A percentile compares a stretch with the other conserved stretches of the same genome.
These are phyloP conservation scores for Paramecium tetraurelia DNA, from an alignment of 73 alveolate species.

Conservation along the genomic window DNA sequence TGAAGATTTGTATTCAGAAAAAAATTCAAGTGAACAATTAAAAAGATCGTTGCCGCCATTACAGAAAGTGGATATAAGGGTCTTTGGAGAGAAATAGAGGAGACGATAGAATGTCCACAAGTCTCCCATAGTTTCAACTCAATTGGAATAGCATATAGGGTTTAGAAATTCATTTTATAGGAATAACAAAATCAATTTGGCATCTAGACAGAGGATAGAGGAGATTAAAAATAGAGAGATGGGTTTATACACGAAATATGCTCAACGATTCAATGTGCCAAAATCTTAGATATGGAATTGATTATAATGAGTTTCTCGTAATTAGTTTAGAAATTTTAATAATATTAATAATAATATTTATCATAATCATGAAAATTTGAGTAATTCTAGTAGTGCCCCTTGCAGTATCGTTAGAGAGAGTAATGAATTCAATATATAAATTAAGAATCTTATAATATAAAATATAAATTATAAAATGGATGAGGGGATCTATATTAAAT, in stretches of 20 bases:
- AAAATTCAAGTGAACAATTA: background rate
- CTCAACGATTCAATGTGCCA: background rate
- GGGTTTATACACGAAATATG: slow-evolving; percentile 30
- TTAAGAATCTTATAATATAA: background rate
- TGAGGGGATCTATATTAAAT: background rate
- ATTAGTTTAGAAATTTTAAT: background rate
- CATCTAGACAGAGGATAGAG: background rate
- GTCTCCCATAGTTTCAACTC: background rate
- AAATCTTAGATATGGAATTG: slow-evolving; percentile 2
- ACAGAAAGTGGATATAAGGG: background rate
- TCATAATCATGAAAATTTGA: background rate
- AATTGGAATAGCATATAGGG: slow-evolving; percentile 24
- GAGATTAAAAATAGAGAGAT: background rate
- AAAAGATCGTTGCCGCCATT: slow-evolving; percentile 39
- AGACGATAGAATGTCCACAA: background rate
- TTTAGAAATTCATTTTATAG: slow-evolving; percentile 37
- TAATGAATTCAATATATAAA: background rate
- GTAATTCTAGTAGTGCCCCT: background rate
- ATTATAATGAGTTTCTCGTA: background rate
- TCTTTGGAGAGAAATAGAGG: background rate
- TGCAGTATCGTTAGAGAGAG: background rate
- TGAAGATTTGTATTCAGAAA: background rate
- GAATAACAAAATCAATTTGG: slow-evolving; percentile 23
- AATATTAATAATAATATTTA: background rate
- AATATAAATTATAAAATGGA: background rate